Base-by-base conservation (phyloP, 108 stramenopile species). In the Conticribra guillardii region DNA sequence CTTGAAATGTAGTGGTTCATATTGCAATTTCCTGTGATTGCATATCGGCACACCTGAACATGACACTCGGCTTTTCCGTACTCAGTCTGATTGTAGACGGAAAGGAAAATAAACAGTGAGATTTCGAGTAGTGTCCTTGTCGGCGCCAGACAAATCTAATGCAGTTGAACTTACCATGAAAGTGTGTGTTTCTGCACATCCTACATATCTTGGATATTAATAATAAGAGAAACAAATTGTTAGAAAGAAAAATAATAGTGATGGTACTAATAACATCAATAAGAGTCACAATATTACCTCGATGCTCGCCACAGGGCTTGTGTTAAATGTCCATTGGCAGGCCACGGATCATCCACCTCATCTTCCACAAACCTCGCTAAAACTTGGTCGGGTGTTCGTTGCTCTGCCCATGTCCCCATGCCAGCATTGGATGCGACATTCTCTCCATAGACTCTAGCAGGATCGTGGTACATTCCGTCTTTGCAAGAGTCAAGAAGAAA, bases 101-200 rank as follows among this genome's bases (percentile, higher is more conserved):
- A n/a, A n/a, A n/a, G n/a, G n/a, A n/a, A n/a, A n/a, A n/a, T n/a
- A n/a, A n/a, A n/a, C n/a, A n/a, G n/a, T n/a, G n/a, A n/a, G n/a
- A n/a, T n/a, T n/a, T n/a, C n/a, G n/a, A n/a, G n/a, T n/a, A n/a
- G n/a, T n/a, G n/a, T n/a, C n/a, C n/a, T n/a, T n/a, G n/a, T n/a
- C n/a, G n/a, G n/a, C n/a, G n/a, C n/a, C n/a, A n/a, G n/a, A n/a
- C n/a, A n/a, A n/a, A n/a, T n/a, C n/a, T n/a, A n/a, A n/a, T n/a
- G n/a, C n/a, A n/a, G n/a, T n/a, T n/a, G n/a, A n/a, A n/a, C n/a
- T n/a, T 54, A 30, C 61, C 65, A 75, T 50, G 0, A 54, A 22
- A 48, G 29, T 67, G 33, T 75, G 74, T n/a, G 61, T 59, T 48
- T 76, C 75, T 0, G 75, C 75, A 53, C 75, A 76, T 26, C 75